Evolutionary conservation across 139 green algal genomes (phyloP).

Genomic region (Chlamydomonas sphaeroides): DNA sequence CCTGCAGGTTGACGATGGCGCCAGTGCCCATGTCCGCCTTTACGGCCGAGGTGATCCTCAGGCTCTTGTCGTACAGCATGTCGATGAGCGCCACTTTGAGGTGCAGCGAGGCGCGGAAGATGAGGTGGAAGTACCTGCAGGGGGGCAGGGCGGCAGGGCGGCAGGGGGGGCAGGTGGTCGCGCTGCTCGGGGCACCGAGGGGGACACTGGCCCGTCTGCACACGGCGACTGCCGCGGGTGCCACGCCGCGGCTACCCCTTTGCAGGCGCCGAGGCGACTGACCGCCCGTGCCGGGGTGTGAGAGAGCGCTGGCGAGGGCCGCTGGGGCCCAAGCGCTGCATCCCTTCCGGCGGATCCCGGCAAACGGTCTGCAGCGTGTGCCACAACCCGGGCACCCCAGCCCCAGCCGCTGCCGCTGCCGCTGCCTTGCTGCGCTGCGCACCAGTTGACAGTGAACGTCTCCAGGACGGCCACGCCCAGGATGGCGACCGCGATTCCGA

Average conservation of each 20-base stretch:
- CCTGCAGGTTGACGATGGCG: conserved; percentile 76
- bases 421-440: no score
- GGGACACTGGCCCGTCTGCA: no score
- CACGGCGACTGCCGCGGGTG: no score
- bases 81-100: conserved; percentile 77
- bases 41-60: conserved; percentile 70
- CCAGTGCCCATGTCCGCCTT: conserved; percentile 71
- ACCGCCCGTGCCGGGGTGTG: no score
- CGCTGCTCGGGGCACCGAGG: no score
- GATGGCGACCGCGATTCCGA: conserved; percentile 52
- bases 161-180: no score
- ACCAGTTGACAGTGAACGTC: conserved; percentile 78
- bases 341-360: no score
- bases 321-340: no score
- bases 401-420: not conserved
- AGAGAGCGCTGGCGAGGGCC: not conserved
- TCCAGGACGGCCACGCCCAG: conserved; percentile 63
- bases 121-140: conserved; percentile 80
- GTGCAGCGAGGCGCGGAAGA: conserved; percentile 83
- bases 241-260: no score
- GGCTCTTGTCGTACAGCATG: conserved; percentile 82
- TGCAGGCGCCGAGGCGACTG: no score
- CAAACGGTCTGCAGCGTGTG: no score
- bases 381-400: not conserved
- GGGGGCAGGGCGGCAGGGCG: no score